These are phyloP conservation scores for Hirschioporus abietinus DNA, from an alignment of 768 basidiomycete species.

Conservation along the genomic window DNA sequence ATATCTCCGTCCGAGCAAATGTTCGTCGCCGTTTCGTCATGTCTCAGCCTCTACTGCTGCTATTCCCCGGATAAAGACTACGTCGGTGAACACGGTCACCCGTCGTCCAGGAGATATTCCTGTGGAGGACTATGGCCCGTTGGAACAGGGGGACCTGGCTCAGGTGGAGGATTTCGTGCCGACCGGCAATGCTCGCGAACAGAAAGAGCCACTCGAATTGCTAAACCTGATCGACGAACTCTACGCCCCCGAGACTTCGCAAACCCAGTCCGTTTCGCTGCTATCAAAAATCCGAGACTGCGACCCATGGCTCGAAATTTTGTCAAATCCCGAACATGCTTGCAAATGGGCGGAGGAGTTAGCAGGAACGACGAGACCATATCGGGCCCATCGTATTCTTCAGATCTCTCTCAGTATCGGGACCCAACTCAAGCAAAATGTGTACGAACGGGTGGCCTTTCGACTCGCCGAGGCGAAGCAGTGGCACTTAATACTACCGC, in stretches of 20 bases:
- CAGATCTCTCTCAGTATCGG: constrained; percentile 45
- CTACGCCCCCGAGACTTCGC: not conserved
- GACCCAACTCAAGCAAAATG: constrained; percentile 41
- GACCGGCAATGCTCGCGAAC: not conserved
- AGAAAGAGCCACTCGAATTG: not conserved
- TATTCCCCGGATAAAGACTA: not conserved
- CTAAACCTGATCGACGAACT: not conserved
- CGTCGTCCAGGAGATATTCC: not conserved
- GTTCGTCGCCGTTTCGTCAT: not conserved
- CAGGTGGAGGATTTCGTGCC: not conserved
- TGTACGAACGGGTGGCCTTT: constrained; percentile 53
- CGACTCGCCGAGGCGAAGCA: constrained; percentile 39
- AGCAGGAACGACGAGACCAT: constrained; percentile 30
- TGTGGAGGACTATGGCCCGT: not conserved
- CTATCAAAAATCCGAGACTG: constrained; percentile 3
- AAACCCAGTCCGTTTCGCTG: not conserved
- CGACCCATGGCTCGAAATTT: constrained; percentile 3
- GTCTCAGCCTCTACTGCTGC: not conserved
- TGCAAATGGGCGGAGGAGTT: constrained; percentile 27
- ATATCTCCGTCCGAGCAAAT: not conserved
- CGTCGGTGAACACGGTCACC: not conserved
- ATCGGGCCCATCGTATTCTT: constrained; percentile 40
- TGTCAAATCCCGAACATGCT: constrained; percentile 17
- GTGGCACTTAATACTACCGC: constrained; percentile 47
- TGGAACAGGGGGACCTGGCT: not conserved